A percentile compares a stretch with the other conserved stretches of the same genome.
These are phyloP conservation scores for Yamadazyma sp. DNA, from an alignment of 1,139 yeast genomes.

Conservation along the genomic window DNA sequence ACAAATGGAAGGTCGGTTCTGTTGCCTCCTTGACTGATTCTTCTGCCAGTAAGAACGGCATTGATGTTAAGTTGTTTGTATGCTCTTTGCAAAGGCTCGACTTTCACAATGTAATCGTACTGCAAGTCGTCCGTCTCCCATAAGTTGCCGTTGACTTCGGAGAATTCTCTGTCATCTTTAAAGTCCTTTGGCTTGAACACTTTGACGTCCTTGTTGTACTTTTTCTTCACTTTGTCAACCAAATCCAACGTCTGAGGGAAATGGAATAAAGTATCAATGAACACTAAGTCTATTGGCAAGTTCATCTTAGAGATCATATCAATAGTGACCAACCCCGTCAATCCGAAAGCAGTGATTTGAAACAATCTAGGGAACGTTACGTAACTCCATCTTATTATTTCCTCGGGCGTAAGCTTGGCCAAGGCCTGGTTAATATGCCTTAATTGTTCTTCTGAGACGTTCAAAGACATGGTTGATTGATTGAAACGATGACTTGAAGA, in stretches of 20 bases:
- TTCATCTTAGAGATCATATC: slow-evolving; percentile 73
- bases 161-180: slow-evolving; percentile 63
- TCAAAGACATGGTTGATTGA: slow-evolving; percentile 10
- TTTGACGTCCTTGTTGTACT: slow-evolving; percentile 58
- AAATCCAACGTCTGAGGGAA: slow-evolving; percentile 90
- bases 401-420: slow-evolving; percentile 58
- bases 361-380: slow-evolving; percentile 75
- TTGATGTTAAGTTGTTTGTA: slow-evolving; percentile 67
- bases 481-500: neutral
- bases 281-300: slow-evolving; percentile 70
- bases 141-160: slow-evolving; percentile 66
- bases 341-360: slow-evolving; percentile 95
- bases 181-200: slow-evolving; percentile 66
- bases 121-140: slow-evolving; percentile 84
- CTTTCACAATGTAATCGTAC: slow-evolving; percentile 87
- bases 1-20: slow-evolving; percentile 72
- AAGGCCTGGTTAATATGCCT: slow-evolving; percentile 64
- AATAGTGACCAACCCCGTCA: slow-evolving; percentile 84
- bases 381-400: slow-evolving; percentile 79
- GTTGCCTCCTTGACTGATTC: slow-evolving; percentile 88
- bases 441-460: slow-evolving; percentile 40
- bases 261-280: slow-evolving; percentile 88
- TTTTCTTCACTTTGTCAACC: slow-evolving; percentile 54
- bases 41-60: slow-evolving; percentile 91
- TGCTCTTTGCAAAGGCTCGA: slow-evolving; percentile 89